Percentiles rank a stretch among this genome's conserved stretches.
Evolutionary conservation across 2,329 filamentous ascomycete genomes (phyloP).

Genomic region (Pyricularia grisea): DNA sequence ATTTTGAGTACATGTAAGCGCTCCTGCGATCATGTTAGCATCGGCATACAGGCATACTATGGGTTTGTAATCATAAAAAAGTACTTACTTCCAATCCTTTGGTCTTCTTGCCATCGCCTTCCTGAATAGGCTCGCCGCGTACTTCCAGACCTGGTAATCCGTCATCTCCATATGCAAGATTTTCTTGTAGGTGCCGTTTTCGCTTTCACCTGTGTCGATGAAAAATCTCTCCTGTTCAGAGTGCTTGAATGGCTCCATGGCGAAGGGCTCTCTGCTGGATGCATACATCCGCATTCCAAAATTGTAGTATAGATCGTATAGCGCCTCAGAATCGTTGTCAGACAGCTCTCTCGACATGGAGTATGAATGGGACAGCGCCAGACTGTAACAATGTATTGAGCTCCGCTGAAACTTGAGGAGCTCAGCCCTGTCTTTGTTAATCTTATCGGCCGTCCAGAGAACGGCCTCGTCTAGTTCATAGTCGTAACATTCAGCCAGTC

Average conservation of each 20-base stretch:
- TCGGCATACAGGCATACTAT: background rate
- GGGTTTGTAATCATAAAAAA: background rate
- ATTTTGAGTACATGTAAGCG: slow-evolving; percentile 52
- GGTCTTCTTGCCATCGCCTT: slow-evolving; percentile 46
- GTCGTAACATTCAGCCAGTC: slow-evolving; percentile 78
- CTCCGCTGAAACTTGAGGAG: slow-evolving; percentile 67
- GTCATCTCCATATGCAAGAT: slow-evolving; percentile 47
- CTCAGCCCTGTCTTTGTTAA: slow-evolving; percentile 73
- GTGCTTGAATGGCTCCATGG: slow-evolving; percentile 52
- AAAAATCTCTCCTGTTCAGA: slow-evolving; percentile 47
- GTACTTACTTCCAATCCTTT: slow-evolving; percentile 45
- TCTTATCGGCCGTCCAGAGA: slow-evolving; percentile 82
- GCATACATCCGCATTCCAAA: slow-evolving; percentile 54
- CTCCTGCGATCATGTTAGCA: slow-evolving; percentile 29
- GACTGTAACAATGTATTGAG: slow-evolving; percentile 71
- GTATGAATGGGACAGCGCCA: slow-evolving; percentile 49
- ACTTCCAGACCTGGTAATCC: slow-evolving; percentile 53
- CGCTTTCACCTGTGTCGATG: slow-evolving; percentile 29
- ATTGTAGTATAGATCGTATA: slow-evolving; percentile 50
- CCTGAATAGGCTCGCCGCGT: slow-evolving; percentile 44
- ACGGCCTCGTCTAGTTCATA: slow-evolving; percentile 81
- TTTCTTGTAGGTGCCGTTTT: slow-evolving; percentile 38
- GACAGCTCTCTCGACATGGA: slow-evolving; percentile 21
- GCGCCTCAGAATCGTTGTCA: slow-evolving; percentile 39
- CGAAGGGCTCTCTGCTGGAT: slow-evolving; percentile 52